Percentiles rank a stretch among this genome's conserved stretches.
Conservation (phyloP, 2,329 filamentous ascomycete species). For the Penicillium sp. region DNA sequence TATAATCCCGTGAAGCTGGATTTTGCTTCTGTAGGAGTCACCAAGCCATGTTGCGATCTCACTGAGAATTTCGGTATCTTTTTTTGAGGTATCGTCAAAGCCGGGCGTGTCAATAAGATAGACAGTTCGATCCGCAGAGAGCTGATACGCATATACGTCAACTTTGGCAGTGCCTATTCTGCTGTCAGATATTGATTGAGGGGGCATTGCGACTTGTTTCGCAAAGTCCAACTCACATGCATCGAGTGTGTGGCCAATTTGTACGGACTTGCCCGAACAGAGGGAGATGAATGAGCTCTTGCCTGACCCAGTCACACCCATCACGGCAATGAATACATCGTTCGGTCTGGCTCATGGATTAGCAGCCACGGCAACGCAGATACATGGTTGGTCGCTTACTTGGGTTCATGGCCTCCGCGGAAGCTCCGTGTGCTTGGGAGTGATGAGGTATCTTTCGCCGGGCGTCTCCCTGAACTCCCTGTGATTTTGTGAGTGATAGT, state of each 20-base stretch:
- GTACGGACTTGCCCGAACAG: slow-evolving; percentile 13
- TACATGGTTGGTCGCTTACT: neutral
- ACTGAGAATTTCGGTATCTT: slow-evolving; percentile 40
- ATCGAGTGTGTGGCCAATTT: slow-evolving; percentile 1
- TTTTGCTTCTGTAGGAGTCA: slow-evolving; percentile 22
- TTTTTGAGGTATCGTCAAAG: slow-evolving; percentile 41
- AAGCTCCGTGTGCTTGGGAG: neutral
- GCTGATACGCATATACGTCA: slow-evolving; percentile 17
- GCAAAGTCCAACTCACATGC: slow-evolving; percentile 20
- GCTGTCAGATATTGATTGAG: neutral
- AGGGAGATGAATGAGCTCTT: slow-evolving; percentile 41
- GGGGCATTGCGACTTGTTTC: neutral
- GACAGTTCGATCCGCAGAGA: slow-evolving; percentile 13
- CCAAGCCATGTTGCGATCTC: slow-evolving; percentile 36
- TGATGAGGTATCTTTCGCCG: neutral
- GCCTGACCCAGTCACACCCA: slow-evolving; percentile 45
- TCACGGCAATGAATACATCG: slow-evolving; percentile 30
- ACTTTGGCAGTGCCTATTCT: slow-evolving; percentile 15
- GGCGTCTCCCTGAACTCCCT: neutral
- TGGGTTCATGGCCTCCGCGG: neutral
- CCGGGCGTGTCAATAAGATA: slow-evolving; percentile 45
- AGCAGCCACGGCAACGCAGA: neutral
- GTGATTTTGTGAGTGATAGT: neutral
- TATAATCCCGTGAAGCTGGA: slow-evolving; percentile 35
- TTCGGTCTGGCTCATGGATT: slow-evolving; percentile 21